A percentile compares a stretch with the other conserved stretches of the same genome.
These are phyloP conservation scores for Diutina sp. DNA, from an alignment of 1,139 yeast genomes.

Conservation along the genomic window DNA sequence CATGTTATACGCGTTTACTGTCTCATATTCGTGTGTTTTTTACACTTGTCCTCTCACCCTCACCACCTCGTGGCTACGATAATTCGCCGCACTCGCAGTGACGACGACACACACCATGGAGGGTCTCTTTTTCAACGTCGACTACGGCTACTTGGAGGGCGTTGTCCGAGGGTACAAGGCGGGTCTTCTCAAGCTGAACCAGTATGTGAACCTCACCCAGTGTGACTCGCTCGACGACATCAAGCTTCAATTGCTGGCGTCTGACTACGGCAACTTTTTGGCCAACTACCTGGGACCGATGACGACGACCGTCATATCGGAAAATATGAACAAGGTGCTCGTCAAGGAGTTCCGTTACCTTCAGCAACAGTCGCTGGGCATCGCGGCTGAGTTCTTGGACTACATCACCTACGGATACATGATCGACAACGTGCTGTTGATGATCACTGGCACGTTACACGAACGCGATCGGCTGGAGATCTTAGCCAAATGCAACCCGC, in stretches of 20 bases:
- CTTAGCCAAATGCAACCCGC: constrained; percentile 82
- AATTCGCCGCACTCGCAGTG: background rate
- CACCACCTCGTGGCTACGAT: background rate
- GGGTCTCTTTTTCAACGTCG: constrained; percentile 77
- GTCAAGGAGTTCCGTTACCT: constrained; percentile 79
- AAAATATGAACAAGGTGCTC: constrained; percentile 60
- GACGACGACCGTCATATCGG: constrained; percentile 75
- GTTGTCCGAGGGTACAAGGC: constrained; percentile 88
- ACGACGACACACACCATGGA: constrained; percentile 38
- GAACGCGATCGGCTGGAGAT: constrained; percentile 86
- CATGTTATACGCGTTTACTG: too few species aligned
- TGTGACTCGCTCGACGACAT: constrained; percentile 92
- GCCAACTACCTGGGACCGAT: constrained; percentile 73
- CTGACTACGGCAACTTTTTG: constrained; percentile 89
- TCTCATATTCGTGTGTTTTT: too few species aligned
- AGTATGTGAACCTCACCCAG: constrained; percentile 85
- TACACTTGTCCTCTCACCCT: background rate
- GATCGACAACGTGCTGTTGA: constrained; percentile 94
- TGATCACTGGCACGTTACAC: constrained; percentile 95
- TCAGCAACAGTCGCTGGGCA: constrained; percentile 73
- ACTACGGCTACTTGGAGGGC: constrained; percentile 86
- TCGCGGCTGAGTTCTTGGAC: constrained; percentile 72
- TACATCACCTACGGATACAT: constrained; percentile 90
- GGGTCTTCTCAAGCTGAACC: constrained; percentile 65
- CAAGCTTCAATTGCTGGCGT: constrained; percentile 84